Evolutionary conservation across 1,139 yeast genomes (phyloP), one percentile per base, ranked within the genome.

Genomic region (Nakaseomyces bracarensis): DNA sequence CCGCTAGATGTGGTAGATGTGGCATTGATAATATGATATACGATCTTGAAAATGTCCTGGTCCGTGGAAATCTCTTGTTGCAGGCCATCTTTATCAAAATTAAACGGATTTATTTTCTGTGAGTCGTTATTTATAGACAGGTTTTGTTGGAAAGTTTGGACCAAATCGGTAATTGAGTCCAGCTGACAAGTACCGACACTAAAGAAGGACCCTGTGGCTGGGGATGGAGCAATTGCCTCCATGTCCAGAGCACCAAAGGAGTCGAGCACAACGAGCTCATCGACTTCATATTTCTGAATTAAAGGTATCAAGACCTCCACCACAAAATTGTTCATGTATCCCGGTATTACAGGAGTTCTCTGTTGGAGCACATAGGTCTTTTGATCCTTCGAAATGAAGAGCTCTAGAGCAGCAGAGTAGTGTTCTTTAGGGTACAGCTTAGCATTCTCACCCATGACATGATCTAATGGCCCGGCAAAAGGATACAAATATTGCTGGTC

Each of bases 291-390:
- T 13, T 63, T 57, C 10, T 53, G 46, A 8, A 79, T 60, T 38
- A 79, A 71, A 2, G 82, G 79, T 6, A 66, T 42, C 3, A 84
- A 55, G 9, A 80, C 68, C n/a, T 76, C 71, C 2, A 61, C 49
- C 6, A 82, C 70, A 54, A 80, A 84, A 21, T 64, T 63, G 27
- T 64, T 61, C 21, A 73, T 67, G 48, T 69, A 76, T 1, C 82
- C 79, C 0, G 93, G 82, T 13, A 89, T 67, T 2, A 87, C 71
- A 0, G 98, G 97, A 0, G 96, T 75, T 40, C 97, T 66, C 54
- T 86, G 86, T 55, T 87, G 96, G 4, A 91, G 57, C 13, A 85
- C 54, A 2, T 84, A 71, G 9, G 82, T 31, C 1, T 72, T 67
- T 33, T 61, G 52, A 1, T 53, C 47, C 1, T 58, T 53, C 49